Percentiles rank a stretch among this genome's conserved stretches.
These are phyloP conservation scores for Eruca vesicaria DNA, from an alignment of 441 rosid species.

Conservation along the genomic window DNA sequence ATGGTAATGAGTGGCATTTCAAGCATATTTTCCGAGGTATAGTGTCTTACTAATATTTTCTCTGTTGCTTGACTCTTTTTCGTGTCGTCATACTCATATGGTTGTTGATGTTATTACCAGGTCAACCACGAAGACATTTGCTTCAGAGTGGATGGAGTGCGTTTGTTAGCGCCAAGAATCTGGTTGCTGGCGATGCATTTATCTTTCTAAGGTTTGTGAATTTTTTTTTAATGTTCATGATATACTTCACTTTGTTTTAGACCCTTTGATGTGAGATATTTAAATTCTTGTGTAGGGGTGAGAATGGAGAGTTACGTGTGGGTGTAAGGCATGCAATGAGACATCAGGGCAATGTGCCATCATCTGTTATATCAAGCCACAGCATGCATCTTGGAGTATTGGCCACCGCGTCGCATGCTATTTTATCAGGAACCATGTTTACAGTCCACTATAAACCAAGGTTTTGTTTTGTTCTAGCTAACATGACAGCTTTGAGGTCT, in stretches of 20 bases:
- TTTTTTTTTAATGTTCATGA: neutral
- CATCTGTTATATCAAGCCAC: conserved; percentile 96
- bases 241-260: neutral
- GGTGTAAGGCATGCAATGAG: conserved; percentile 99
- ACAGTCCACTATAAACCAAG: conserved; percentile 97
- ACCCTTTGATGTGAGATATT: neutral
- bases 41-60: neutral
- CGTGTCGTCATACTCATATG: neutral
- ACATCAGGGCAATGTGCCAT: conserved; percentile 89
- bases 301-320: conserved; percentile 91
- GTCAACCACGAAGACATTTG: conserved; percentile 98
- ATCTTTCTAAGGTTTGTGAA: conserved; percentile 78
- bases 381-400: conserved; percentile 99
- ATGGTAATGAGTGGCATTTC: conserved; percentile 88
- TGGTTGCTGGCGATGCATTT: conserved; percentile 99
- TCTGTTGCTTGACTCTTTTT: neutral
- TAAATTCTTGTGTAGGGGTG: conserved; percentile 62
- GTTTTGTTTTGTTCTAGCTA: conserved; percentile 34
- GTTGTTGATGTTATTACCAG: conserved; percentile 43
- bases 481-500: neutral
- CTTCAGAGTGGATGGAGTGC: conserved; percentile 99
- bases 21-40: conserved; percentile 93
- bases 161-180: conserved; percentile 93
- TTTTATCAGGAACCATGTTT: conserved; percentile 82
- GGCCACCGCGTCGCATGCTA: conserved; percentile 98